Evolutionary conservation across 495 filamentous ascomycete species (phyloP).

Genomic region (Annulohypoxylon nitens): DNA sequence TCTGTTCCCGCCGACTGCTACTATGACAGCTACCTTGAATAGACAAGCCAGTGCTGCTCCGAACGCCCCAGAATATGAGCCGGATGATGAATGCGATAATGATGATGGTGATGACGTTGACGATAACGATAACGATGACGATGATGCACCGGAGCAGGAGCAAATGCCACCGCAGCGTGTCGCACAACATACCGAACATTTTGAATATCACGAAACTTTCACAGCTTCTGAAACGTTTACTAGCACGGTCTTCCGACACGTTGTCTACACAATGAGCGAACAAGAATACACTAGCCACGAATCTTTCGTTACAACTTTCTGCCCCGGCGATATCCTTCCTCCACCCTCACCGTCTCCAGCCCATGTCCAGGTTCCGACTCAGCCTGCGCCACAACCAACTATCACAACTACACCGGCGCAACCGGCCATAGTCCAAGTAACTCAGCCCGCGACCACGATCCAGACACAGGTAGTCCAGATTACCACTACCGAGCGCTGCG

Average conservation of each 20-base stretch:
- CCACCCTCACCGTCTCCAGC: not conserved
- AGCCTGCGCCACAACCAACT: not conserved
- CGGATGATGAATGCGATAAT: slow-evolving; percentile 15
- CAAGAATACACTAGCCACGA: slow-evolving; percentile 28
- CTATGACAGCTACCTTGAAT: slow-evolving; percentile 21
- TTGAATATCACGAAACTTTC: not conserved
- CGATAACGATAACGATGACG: slow-evolving; percentile 11
- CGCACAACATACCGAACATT: not conserved
- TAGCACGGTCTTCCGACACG: slow-evolving; percentile 34
- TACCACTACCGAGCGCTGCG: slow-evolving; percentile 21
- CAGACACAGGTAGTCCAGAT: not conserved
- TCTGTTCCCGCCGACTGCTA: not conserved
- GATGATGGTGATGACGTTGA: slow-evolving; percentile 9
- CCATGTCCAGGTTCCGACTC: not conserved
- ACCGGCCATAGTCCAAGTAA: slow-evolving; percentile 5
- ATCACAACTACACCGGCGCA: not conserved
- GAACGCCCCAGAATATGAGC: not conserved
- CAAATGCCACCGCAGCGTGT: not conserved
- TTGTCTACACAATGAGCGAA: slow-evolving; percentile 29
- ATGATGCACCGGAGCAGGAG: not conserved
- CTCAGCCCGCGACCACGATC: not conserved
- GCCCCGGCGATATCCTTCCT: slow-evolving; percentile 25
- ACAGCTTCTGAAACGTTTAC: slow-evolving; percentile 36
- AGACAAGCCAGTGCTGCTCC: slow-evolving; percentile 22
- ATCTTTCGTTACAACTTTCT: slow-evolving; percentile 41